Conservation (phyloP, 176 grass and related monocot genomes). For the Cenchrus fungigraminus region DNA sequence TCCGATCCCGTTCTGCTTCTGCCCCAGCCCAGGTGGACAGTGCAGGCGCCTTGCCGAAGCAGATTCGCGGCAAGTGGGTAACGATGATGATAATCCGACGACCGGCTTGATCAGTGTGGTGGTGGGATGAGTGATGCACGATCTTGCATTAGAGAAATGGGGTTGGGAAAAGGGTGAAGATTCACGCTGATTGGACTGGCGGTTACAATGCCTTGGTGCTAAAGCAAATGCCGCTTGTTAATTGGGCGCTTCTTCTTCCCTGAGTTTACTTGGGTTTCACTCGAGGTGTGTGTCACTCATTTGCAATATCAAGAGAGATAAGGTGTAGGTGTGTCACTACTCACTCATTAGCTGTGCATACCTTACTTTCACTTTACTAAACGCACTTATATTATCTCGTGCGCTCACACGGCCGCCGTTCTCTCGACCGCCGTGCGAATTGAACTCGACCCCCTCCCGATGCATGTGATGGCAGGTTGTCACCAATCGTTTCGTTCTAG, state of each 20-base stretch:
- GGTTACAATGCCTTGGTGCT: conserved; percentile 21
- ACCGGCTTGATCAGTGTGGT: background rate
- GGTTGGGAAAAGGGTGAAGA: conserved; percentile 14
- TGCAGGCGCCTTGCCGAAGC: background rate
- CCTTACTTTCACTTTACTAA: background rate
- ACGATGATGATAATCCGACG: background rate
- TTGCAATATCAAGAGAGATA: too few species aligned
- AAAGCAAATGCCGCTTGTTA: conserved; percentile 35
- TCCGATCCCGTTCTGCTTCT: too few species aligned
- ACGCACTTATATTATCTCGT: background rate
- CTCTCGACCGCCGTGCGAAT: too few species aligned
- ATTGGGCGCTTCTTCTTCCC: background rate
- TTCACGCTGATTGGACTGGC: conserved; percentile 33
- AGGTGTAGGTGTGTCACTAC: too few species aligned
- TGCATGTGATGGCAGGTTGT: background rate
- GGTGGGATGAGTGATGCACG: background rate
- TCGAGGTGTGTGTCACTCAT: background rate
- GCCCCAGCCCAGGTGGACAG: too few species aligned
- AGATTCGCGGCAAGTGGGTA: background rate
- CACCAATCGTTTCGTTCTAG: background rate
- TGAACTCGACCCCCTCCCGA: background rate
- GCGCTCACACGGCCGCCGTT: background rate
- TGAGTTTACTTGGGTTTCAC: conserved; percentile 34
- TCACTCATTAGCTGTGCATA: conserved; percentile 11
- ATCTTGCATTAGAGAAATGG: background rate